A percentile compares a stretch with the other conserved stretches of the same genome.
Conservation (phyloP, 1,139 yeast species). For the Ogataea hybrid region DNA sequence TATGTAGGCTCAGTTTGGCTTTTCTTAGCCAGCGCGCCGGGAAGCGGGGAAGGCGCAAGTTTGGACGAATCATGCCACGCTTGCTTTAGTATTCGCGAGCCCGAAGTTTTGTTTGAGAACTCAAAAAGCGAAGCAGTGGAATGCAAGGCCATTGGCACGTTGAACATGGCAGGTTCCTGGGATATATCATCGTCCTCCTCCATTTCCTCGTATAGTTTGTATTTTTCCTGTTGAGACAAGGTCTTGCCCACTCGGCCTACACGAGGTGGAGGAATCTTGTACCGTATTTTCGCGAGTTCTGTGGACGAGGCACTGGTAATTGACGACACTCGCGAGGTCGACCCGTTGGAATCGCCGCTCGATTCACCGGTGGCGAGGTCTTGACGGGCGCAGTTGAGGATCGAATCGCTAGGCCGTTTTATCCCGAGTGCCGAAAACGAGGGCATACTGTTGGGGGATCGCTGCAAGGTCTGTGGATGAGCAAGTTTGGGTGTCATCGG, state of each 20-base stretch:
- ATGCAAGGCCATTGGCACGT: conserved; percentile 44
- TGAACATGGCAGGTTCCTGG: conserved; percentile 41
- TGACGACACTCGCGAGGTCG: conserved; percentile 26
- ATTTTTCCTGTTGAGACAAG: conserved; percentile 33
- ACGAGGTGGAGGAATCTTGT: conserved; percentile 5
- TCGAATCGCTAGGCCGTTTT: conserved; percentile 22
- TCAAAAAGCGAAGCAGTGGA: conserved; percentile 37
- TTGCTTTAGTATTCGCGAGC: conserved; percentile 26
- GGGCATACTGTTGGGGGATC: conserved; percentile 6
- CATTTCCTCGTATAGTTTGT: conserved; percentile 42
- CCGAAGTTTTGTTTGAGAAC: conserved; percentile 17
- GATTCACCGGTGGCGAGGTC: conserved; percentile 17
- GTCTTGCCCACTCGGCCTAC: conserved; percentile 3
- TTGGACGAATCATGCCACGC: conserved; percentile 25
- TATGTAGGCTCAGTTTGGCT: conserved; percentile 26
- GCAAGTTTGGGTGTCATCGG: conserved; percentile 17
- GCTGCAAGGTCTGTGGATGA: conserved; percentile 6
- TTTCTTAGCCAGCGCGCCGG: conserved; percentile 21
- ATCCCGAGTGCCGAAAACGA: conserved; percentile 17
- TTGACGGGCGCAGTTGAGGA: conserved; percentile 11
- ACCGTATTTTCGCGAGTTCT: conserved; percentile 12
- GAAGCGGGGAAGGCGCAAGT: conserved; percentile 31
- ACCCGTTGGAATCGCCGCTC: conserved; percentile 13
- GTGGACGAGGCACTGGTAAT: conserved; percentile 25
- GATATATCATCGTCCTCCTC: conserved; percentile 36